Conservation (phyloP, 768 basidiomycete species). For the Mycena rebaudengoi region DNA sequence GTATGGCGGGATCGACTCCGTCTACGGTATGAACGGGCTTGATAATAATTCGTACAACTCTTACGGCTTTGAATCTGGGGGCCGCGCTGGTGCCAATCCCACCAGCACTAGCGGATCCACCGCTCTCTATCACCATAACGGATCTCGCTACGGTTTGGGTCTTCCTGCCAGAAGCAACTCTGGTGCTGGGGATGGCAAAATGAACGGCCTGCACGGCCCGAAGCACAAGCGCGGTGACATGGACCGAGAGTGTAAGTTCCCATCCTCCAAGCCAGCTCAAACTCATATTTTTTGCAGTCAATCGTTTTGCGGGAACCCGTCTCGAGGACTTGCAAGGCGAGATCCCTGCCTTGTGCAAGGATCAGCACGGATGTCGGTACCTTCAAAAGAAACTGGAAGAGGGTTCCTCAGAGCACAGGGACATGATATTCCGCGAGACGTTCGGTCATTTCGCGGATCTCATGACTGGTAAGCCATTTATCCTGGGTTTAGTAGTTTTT, state of each 20-base stretch:
- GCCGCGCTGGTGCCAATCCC: slow-evolving; percentile 44
- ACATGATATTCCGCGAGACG: slow-evolving; percentile 99
- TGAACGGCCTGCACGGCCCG: slow-evolving; percentile 90
- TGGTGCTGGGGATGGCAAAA: slow-evolving; percentile 72
- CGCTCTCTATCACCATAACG: slow-evolving; percentile 81
- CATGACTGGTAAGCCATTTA: slow-evolving; percentile 98
- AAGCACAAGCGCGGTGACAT: slow-evolving; percentile 96
- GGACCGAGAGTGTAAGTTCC: slow-evolving; percentile 78
- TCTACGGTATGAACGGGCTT: slow-evolving; percentile 58
- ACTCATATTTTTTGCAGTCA: slow-evolving; percentile 61
- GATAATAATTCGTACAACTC: slow-evolving; percentile 63
- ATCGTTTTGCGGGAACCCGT: slow-evolving; percentile 95
- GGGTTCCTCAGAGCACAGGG: slow-evolving; percentile 92
- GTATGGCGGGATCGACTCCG: slow-evolving; percentile 63
- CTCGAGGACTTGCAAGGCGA: slow-evolving; percentile 96
- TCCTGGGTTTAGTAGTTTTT: slow-evolving; percentile 26
- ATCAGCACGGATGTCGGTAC: slow-evolving; percentile 98
- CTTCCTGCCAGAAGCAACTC: slow-evolving; percentile 59
- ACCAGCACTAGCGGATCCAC: slow-evolving; percentile 68
- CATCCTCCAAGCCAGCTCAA: slow-evolving; percentile 7
- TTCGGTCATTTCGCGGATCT: slow-evolving; percentile 97
- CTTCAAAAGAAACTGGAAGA: slow-evolving; percentile 99
- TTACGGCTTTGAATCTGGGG: slow-evolving; percentile 63
- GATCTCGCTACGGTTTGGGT: slow-evolving; percentile 78
- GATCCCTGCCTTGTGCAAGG: slow-evolving; percentile 94